These are phyloP conservation scores for Fragaria ananassa DNA, from an alignment of 306 rosid genomes.

Conservation along the genomic window DNA sequence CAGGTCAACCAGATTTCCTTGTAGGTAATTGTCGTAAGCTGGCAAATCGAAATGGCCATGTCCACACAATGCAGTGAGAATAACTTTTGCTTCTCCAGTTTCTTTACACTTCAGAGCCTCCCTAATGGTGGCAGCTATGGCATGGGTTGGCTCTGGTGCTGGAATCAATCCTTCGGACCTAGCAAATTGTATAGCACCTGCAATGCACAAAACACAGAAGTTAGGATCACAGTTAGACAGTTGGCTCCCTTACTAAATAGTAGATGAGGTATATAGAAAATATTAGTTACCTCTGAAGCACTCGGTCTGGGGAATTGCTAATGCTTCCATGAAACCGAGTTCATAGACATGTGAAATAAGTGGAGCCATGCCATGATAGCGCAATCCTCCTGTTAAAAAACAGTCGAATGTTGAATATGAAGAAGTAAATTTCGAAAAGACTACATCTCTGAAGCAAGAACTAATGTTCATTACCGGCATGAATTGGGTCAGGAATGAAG, in stretches of 20 bases:
- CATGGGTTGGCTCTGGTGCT: conserved; percentile 94
- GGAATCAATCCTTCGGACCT: conserved; percentile 90
- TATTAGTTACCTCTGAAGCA: conserved; percentile 64
- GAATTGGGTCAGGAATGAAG: conserved; percentile 94
- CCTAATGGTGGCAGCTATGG: conserved; percentile 85
- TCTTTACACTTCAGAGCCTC: conserved; percentile 79
- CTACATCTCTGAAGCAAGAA: background rate
- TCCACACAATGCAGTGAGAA: conserved; percentile 94
- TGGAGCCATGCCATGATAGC: conserved; percentile 99
- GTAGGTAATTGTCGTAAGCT: conserved; percentile 78
- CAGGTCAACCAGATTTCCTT: conserved; percentile 82
- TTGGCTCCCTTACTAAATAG: background rate
- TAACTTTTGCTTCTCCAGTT: conserved; percentile 79
- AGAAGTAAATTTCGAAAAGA: background rate
- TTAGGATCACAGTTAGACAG: background rate
- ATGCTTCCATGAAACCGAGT: conserved; percentile 84
- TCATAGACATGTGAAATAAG: conserved; percentile 85
- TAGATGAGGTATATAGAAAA: background rate
- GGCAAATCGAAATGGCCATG: conserved; percentile 92
- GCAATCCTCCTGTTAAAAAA: conserved; percentile 66
- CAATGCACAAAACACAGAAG: conserved; percentile 10
- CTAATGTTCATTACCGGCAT: conserved; percentile 56
- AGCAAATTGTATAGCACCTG: conserved; percentile 88
- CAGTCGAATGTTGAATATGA: background rate
- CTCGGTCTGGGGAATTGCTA: conserved; percentile 83